A percentile compares a stretch with the other conserved stretches of the same genome.
Conservation (phyloP, 257 asterid genomes). For the Primulina huaijiensis region DNA sequence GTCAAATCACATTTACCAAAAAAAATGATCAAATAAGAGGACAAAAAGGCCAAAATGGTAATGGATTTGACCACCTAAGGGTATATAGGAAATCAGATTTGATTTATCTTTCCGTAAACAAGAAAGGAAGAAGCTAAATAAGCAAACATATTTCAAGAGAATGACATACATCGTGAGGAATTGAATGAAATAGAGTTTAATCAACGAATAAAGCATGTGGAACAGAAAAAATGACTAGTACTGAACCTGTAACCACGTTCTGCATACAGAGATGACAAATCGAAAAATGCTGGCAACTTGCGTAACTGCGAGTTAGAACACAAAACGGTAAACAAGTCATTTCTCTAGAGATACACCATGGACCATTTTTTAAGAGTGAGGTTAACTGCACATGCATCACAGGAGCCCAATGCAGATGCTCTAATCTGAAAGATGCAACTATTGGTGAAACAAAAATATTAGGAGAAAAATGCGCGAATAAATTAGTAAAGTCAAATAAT, state of each 20-base stretch:
- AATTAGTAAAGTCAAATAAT: not conserved
- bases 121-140: no score
- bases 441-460: slow-evolving; percentile 6
- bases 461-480: slow-evolving; percentile 7
- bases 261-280: slow-evolving; percentile 58
- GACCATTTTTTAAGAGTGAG: slow-evolving; percentile 7
- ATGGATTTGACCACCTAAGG: not conserved
- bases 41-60: not conserved
- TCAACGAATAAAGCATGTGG: not conserved
- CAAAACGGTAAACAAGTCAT: slow-evolving; percentile 21
- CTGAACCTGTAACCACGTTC: slow-evolving; percentile 76
- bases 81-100: no score
- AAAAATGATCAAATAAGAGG: slow-evolving; percentile 7
- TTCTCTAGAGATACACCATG: slow-evolving; percentile 11
- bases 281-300: slow-evolving; percentile 71
- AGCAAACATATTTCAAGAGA: not conserved
- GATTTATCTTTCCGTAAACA: not conserved
- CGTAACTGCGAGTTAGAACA: slow-evolving; percentile 49
- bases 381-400: slow-evolving; percentile 12
- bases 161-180: not conserved
- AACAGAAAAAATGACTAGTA: slow-evolving; percentile 21
- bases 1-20: not conserved
- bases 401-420: not conserved
- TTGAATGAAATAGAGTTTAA: slow-evolving; percentile 3
- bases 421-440: slow-evolving; percentile 7